Base-by-base conservation (phyloP, 2,329 filamentous ascomycete genomes). In the Trichoderma breve region DNA sequence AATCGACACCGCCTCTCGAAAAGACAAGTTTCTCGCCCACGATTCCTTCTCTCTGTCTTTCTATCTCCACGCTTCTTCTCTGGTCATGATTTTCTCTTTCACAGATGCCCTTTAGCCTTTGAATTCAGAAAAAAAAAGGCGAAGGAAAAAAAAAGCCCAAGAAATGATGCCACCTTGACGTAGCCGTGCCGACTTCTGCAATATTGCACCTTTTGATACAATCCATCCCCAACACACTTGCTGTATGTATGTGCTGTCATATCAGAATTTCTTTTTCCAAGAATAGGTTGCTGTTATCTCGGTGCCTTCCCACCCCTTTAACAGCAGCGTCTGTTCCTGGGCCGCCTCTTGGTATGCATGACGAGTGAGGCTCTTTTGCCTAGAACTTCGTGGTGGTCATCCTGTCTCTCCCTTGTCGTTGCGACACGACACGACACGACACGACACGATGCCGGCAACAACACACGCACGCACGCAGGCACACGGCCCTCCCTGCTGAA, bases 121-220 rank as follows among this genome's bases (percentile, higher is more conserved):
- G 30, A 34, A 32, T 51, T 2, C 34, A 34, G 34, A 32, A 34
- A 32, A 18, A 11, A n/a, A 61, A 21, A 32, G n/a, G 4, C 21
- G 21, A 51, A 58, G 7, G 7, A 32, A 32, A 21, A 34, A 34
- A 32, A 47, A 39, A 24, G 26, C 21, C 51, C 53, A 53, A 51
- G 53, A 53, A 61, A 71, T 71, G 70, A 71, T 71, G 70, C 61
- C 61, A 71, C 62, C 55, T 58, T 71, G 61, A 66, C 70, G 70
- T 71, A 66, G 70, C 28, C 39, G 61, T 55, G 34, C 36, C 26
- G 28, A 24, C 36, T 28, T 57, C 12, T 57, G 15, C 57, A 43
- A 47, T 43, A 57, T 58, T 58, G 51, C 69, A 24, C 15, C 47
- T 58, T 14, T 58, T 14, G 26, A 12, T 55, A n/a, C 21, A 61